Conservation (phyloP, 371 early-diverging fungal species). For the Capillidium rhysosporum region DNA sequence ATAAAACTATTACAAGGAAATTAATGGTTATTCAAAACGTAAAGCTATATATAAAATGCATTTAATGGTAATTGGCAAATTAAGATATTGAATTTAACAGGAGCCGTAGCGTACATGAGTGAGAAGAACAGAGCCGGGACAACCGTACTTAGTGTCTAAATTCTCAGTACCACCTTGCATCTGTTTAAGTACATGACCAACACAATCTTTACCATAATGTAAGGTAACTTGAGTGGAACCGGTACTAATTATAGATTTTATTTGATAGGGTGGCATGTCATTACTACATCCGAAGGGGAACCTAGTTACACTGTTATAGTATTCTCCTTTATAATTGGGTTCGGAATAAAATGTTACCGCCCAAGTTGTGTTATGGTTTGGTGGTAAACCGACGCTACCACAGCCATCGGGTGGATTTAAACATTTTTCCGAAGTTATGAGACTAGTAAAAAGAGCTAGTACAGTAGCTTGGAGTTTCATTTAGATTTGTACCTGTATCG, state of each 20-base stretch:
- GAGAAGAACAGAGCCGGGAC: neutral
- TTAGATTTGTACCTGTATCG: too few relatives aligned
- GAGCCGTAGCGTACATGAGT: neutral
- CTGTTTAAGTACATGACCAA: neutral
- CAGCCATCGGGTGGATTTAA: neutral
- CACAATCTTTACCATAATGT: neutral
- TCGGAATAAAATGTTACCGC: neutral
- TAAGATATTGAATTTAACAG: constrained; percentile 3
- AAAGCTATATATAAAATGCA: too few relatives aligned
- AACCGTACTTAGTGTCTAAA: neutral
- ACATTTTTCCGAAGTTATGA: neutral
- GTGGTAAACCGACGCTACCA: neutral
- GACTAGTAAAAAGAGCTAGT: neutral
- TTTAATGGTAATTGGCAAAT: too few relatives aligned
- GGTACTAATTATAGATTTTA: neutral
- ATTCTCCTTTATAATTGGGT: neutral
- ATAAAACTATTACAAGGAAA: too few relatives aligned
- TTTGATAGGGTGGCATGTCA: neutral
- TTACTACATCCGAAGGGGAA: neutral
- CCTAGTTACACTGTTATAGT: too few relatives aligned
- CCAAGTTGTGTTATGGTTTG: neutral
- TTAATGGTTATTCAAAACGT: too few relatives aligned
- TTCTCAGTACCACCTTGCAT: neutral
- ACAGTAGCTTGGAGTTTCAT: neutral
- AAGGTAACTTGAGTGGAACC: neutral